Evolutionary conservation across 352 stramenopile genomes (phyloP).

Genomic region (Phytophthora meadii): DNA sequence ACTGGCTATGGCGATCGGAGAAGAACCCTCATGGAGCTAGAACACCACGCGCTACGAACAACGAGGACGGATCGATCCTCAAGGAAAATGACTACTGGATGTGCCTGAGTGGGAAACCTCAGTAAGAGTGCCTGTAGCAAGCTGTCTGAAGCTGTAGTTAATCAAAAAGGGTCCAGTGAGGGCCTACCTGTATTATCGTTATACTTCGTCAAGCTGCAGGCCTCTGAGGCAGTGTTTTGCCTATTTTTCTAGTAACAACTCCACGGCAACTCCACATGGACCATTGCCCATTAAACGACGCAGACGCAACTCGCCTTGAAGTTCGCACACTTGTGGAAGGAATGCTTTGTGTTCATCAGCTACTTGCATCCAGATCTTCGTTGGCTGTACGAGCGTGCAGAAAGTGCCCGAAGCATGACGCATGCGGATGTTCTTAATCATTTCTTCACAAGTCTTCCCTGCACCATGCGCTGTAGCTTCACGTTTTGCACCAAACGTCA

Average conservation of each 20-base stretch:
- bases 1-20: conserved; percentile 78
- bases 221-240: neutral
- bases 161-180: conserved; percentile 15
- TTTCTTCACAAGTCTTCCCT: conserved; percentile 81
- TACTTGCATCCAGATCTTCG: conserved; percentile 56
- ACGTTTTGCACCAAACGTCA: conserved; percentile 64
- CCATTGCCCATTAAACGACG: conserved; percentile 64
- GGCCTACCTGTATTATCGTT: conserved; percentile 16
- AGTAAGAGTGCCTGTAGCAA: neutral
- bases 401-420: conserved; percentile 83
- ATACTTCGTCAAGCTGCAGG: conserved; percentile 8
- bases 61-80: conserved; percentile 60
- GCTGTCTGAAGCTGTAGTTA: conserved; percentile 1
- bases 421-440: conserved; percentile 90
- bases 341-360: conserved; percentile 42
- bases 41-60: conserved; percentile 59
- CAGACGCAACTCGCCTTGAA: conserved; percentile 63
- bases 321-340: conserved; percentile 49
- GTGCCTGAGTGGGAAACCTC: conserved; percentile 56
- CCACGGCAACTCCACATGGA: conserved; percentile 45
- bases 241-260: conserved; percentile 53
- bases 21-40: conserved; percentile 68
- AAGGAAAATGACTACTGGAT: conserved; percentile 88
- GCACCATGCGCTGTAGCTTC: conserved; percentile 69
- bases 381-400: conserved; percentile 69